Evolutionary conservation across 2,329 filamentous ascomycete species (phyloP).

Genomic region (Amphichorda felina): DNA sequence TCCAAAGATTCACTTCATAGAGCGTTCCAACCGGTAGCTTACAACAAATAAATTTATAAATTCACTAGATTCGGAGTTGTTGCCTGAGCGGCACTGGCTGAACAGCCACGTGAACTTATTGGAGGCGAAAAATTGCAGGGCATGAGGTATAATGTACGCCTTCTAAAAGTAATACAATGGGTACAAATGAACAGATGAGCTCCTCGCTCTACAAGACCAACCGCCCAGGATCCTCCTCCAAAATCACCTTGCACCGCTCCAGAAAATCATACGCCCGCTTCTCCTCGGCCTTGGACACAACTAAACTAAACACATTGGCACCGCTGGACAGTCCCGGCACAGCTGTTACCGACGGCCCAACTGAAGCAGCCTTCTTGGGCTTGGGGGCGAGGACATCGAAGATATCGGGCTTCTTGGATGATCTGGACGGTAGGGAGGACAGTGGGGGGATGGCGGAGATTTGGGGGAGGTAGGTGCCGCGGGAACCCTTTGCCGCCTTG

Average conservation of each 20-base stretch:
- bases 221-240: slow-evolving; percentile 70
- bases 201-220: slow-evolving; percentile 52
- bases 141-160: not conserved
- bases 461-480: slow-evolving; percentile 60
- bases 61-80: too few relatives aligned
- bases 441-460: slow-evolving; percentile 45
- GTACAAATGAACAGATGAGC: slow-evolving; percentile 15
- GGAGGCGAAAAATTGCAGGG: not conserved
- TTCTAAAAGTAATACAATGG: slow-evolving; percentile 10
- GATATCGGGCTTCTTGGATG: slow-evolving; percentile 47
- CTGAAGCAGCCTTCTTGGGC: slow-evolving; percentile 13
- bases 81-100: too few relatives aligned
- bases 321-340: slow-evolving; percentile 39
- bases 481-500: slow-evolving; percentile 34
- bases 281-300: slow-evolving; percentile 70
- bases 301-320: slow-evolving; percentile 71
- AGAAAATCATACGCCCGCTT: slow-evolving; percentile 72
- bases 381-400: slow-evolving; percentile 61
- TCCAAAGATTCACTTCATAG: too few relatives aligned
- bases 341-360: slow-evolving; percentile 17
- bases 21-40: too few relatives aligned
- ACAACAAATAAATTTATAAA: too few relatives aligned
- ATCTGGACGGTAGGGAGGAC: slow-evolving; percentile 19
- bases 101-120: too few relatives aligned
- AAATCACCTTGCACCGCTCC: slow-evolving; percentile 70